Evolutionary conservation across 2,329 filamentous ascomycete genomes (phyloP), one percentile per base, ranked within the genome.

Genomic region (Pseudopyricularia cyperi): DNA sequence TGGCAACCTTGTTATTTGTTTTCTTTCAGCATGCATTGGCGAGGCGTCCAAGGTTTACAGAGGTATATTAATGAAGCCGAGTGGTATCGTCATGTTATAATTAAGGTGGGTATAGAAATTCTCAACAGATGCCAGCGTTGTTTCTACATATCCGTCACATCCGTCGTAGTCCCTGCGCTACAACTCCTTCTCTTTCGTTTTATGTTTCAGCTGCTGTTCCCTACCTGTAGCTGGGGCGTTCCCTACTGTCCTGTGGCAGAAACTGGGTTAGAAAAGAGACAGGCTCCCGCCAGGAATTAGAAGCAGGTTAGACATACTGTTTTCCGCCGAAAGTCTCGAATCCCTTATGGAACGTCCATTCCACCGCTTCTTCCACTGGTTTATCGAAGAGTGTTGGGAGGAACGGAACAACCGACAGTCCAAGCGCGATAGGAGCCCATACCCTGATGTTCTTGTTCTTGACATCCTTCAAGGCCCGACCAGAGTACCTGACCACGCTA

Each of bases 341-440:
- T 0, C 77, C 86, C 60, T 83, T 87, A 61, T 95, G 87, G 71
- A 97, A 97, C 3, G 77, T 66, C 85, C 85, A 96, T 63, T 97
- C 90, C 0, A 95, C 88, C 0, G 87, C 89, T 56, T 89, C 78
- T 69, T 97, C 93, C 7, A 98, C 89, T 1, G 93, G 91, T 65
- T 95, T 78, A 62, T 98, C 90, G 60, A 96, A 96, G 52, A 95
- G 69, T 54, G 76, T 82, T 0, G 90, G 91, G 53, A 96, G 67
- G 65, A 90, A 86, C 1, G 90, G 91, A 8, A 96, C 89, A 8
- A 88, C 74, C 0, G 82, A 70, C 33, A 89, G 65, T 3, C 89
- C 81, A 60, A 95, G 78, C 2, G 93, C 93, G 54, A 98, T 95
- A 0, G 93, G 93, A 0, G 79, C 86, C 85, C 87, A 98, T 0